Conservation (phyloP, 345 rosid species). For the Linum usitatissimum region DNA sequence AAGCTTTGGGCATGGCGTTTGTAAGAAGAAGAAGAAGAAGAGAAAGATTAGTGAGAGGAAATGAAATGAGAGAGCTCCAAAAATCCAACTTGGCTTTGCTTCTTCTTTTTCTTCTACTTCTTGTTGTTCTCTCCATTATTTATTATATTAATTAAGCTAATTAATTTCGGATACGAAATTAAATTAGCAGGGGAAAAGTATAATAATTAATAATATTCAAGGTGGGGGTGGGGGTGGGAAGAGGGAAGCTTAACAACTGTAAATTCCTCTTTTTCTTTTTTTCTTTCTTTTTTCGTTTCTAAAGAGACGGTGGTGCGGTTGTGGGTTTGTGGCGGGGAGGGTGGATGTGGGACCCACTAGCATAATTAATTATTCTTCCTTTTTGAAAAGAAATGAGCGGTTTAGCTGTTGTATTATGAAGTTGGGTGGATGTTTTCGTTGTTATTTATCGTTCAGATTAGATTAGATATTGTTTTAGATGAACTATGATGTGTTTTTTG, state of each 20-base stretch:
- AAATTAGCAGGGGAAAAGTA: not conserved
- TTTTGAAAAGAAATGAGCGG: too few relatives aligned
- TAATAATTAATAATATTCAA: not conserved
- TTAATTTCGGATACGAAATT: not conserved
- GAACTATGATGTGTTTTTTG: too few relatives aligned
- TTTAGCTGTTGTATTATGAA: too few relatives aligned
- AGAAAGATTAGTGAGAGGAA: not conserved
- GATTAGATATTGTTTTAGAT: too few relatives aligned
- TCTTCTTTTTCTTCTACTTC: not conserved
- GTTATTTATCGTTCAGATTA: too few relatives aligned
- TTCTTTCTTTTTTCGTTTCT: not conserved
- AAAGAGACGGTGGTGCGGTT: not conserved
- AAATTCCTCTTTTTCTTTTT: not conserved
- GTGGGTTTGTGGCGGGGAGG: not conserved
- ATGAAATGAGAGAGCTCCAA: not conserved
- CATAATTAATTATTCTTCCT: too few relatives aligned
- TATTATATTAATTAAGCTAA: not conserved
- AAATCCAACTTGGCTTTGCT: not conserved
- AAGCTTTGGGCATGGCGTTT: not conserved
- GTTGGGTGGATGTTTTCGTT: too few relatives aligned
- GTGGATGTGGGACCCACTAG: not conserved
- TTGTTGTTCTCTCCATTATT: not conserved
- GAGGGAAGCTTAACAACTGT: not conserved
- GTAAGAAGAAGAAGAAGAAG: not conserved
- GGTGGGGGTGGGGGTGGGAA: too few relatives aligned